Evolutionary conservation across 768 basidiomycete species (phyloP), one percentile per base, ranked within the genome.

Genomic region (Serendipita vermifera): DNA sequence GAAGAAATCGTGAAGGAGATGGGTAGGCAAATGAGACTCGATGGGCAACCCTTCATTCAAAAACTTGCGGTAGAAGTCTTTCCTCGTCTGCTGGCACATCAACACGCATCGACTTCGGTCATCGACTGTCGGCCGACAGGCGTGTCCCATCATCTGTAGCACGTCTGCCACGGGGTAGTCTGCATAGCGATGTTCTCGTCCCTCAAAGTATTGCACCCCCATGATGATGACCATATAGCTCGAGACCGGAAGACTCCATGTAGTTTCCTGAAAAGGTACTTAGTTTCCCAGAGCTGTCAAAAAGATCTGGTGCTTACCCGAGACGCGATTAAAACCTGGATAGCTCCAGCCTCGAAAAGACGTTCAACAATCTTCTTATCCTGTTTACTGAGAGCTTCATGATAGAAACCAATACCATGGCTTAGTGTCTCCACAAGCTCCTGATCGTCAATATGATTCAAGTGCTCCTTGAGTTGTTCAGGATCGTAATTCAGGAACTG

Each of bases 21-120:
- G 85, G 0, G 88, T 90, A 1, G 93, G 83, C 3, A 98, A 71
- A 67, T 94, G 91, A 0, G 89, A 93, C 67, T 99, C 96, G 61
- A 98, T 96, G 4, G 94, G 96, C 26, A 99, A 71, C n/a, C 94
- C 96, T 66, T 98, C 93, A 1, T 84, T 83, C 53, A 99, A 68
- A 79, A 98, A 98, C 69, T 97, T 98, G 72, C 92, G 94, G 77
- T 93, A 98, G 70, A 98, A 99, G 67, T 98, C 94, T 69, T 98
- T 99, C 33, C 93, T 78, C 0, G 90, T 94, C 68, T 94, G 89
- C 63, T 98, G 94, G 64, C 89, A 91, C 92, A 99, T 97, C 33
- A 97, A 72, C 2, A 99, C 85, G 64, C 94, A 98, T 13, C 91
- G 85, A 62, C 89, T 92, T 58, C 85, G 82, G 2, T 85, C 82